Evolutionary conservation across 306 rosid genomes (phyloP).

Genomic region (Prunus salicina): DNA sequence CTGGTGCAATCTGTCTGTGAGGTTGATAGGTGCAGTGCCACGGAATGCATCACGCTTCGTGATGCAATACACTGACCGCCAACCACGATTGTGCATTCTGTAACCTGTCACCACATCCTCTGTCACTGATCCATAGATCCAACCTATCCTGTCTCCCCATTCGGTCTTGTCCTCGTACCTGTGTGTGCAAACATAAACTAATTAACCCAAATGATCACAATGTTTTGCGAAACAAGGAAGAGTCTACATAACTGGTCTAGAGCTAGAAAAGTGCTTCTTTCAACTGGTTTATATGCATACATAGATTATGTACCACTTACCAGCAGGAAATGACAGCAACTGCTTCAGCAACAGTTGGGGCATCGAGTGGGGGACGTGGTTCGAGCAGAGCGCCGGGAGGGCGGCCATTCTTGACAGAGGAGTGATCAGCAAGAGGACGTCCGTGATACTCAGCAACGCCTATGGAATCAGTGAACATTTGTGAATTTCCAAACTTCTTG

Average conservation of each 20-base stretch:
- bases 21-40: constrained; percentile 81
- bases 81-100: constrained; percentile 92
- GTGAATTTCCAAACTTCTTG: constrained; percentile 67
- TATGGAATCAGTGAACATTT: constrained; percentile 60
- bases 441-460: constrained; percentile 71
- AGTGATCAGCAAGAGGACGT: constrained; percentile 80
- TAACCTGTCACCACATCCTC: constrained; percentile 88
- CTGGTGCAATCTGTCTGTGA: constrained; percentile 80
- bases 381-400: constrained; percentile 66
- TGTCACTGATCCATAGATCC: constrained; percentile 90
- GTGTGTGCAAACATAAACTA: background rate
- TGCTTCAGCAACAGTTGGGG: constrained; percentile 82
- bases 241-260: no score
- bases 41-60: constrained; percentile 84
- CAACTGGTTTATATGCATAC: background rate
- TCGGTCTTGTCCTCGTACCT: constrained; percentile 88
- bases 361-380: constrained; percentile 77
- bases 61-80: constrained; percentile 81
- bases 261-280: background rate
- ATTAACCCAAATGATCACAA: background rate
- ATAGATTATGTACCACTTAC: constrained; percentile 24
- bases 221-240: no score
- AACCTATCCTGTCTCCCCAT: constrained; percentile 84
- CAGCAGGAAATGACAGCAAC: constrained; percentile 88
- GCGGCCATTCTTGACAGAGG: constrained; percentile 68